These are phyloP conservation scores for Quercus suber DNA, from an alignment of 306 rosid species.

Conservation along the genomic window DNA sequence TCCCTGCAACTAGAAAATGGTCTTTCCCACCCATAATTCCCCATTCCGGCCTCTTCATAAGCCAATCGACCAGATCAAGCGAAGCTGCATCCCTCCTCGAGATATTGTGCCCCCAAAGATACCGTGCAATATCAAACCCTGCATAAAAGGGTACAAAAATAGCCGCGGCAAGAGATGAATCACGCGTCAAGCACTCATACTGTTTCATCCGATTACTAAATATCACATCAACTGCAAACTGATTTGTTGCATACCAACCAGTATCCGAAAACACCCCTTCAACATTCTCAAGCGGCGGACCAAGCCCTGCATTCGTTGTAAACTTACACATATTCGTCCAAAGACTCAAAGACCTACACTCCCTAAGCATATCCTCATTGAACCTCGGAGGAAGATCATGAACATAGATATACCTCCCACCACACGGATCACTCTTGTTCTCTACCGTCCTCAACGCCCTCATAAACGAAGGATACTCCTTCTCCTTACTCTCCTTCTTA, in stretches of 20 bases:
- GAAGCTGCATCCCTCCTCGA: conserved; percentile 92
- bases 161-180: conserved; percentile 88
- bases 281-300: conserved; percentile 90
- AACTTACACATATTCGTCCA: conserved; percentile 99
- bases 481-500: neutral
- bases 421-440: conserved; percentile 95
- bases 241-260: conserved; percentile 95
- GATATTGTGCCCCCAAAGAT: conserved; percentile 87
- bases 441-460: conserved; percentile 65
- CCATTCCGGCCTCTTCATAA: conserved; percentile 95
- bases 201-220: conserved; percentile 94
- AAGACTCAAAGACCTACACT: conserved; percentile 72
- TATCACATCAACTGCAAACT: conserved; percentile 93
- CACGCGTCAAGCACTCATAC: conserved; percentile 81
- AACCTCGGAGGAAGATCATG: conserved; percentile 89
- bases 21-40: conserved; percentile 80
- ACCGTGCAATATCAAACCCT: conserved; percentile 88
- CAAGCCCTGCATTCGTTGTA: conserved; percentile 90
- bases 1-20: conserved; percentile 94
- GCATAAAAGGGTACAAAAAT: conserved; percentile 95
- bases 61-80: conserved; percentile 85
- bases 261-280: conserved; percentile 84
- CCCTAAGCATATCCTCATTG: conserved; percentile 92
- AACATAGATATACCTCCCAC: conserved; percentile 91
- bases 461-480: conserved; percentile 60